Base-by-base conservation (phyloP, 2,329 filamentous ascomycete genomes). In the Fusarium caatingaense region DNA sequence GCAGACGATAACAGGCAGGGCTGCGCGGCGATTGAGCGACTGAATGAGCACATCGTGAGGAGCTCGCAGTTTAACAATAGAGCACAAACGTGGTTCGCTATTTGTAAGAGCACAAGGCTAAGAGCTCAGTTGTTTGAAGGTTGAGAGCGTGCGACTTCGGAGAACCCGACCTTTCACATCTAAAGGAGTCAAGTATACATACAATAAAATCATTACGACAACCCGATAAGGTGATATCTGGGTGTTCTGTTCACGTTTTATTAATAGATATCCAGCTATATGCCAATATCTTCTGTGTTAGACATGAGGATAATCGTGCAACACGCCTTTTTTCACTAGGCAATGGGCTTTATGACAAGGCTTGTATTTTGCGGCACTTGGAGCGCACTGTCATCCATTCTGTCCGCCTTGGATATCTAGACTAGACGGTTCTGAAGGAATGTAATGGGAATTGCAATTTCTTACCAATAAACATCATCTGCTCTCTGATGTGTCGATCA, bases 231-330 rank as follows among this genome's bases (percentile, higher is more conserved):
- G 37, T 32, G 56, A 37, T 27, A 25, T 41, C 9, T 20, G 25
- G 16, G 18, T 27, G 12, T 37, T 15, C 15, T 42, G 42, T 57
- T n/a, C n/a, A 23, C 18, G 6, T n/a, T 32, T 51, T 64, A 64
- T 65, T 37, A 44, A 51, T 60, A 61, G 44, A n/a, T 16, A 51
- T 34, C 37, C 37, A 21, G 21, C 18, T 34, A 40, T 32, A 30
- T n/a, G n/a, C 13, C 34, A 42, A 42, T 23, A 23, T 46, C 25
- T 13, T 8, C 11, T 49, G 21, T 60, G 27, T 32, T 32, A 65
- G 45, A 66, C 62, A 56, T 48, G 28, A 41, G 51, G 28, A 49
- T 56, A 34, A 66, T 25, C 32, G 62, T 66, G 42, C 45, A 51
- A 66, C 64, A 44, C 56, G 56, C 55, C 56, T 32, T 56, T 25